These are phyloP conservation scores for Dactylellina sp. DNA, from an alignment of 2,329 filamentous ascomycete genomes.

Conservation along the genomic window DNA sequence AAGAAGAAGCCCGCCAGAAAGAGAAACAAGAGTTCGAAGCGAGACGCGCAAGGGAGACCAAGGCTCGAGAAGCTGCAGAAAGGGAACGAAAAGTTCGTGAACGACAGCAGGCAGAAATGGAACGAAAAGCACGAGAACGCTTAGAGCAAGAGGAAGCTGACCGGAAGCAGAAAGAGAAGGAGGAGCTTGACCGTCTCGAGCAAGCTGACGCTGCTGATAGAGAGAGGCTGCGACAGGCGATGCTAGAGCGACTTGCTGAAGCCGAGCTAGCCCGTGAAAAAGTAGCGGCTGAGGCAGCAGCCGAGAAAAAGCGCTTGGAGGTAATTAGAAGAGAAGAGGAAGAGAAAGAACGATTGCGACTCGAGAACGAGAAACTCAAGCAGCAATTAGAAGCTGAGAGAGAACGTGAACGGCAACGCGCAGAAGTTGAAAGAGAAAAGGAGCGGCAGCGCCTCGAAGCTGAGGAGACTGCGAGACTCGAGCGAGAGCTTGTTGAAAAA, in stretches of 20 bases:
- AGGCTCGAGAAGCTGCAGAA: constrained; percentile 72
- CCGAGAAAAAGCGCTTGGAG: constrained; percentile 61
- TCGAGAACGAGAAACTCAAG: constrained; percentile 62
- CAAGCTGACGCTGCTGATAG: constrained; percentile 61
- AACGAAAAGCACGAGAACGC: constrained; percentile 85
- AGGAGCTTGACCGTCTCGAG: constrained; percentile 68
- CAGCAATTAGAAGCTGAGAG: constrained; percentile 62
- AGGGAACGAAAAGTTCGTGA: constrained; percentile 71
- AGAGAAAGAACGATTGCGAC: constrained; percentile 59
- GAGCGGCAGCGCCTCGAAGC: constrained; percentile 49
- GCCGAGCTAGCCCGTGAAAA: constrained; percentile 73
- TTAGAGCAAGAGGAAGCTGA: constrained; percentile 67
- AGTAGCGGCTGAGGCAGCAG: constrained; percentile 88
- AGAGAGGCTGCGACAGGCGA: constrained; percentile 40
- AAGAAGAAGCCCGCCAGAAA: constrained; percentile 24
- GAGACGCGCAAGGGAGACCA: constrained; percentile 38
- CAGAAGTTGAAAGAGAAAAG: constrained; percentile 61
- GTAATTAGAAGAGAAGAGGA: constrained; percentile 62
- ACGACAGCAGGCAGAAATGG: constrained; percentile 84
- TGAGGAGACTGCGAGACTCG: constrained; percentile 56
- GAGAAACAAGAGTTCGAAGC: constrained; percentile 42
- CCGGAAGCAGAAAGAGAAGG: constrained; percentile 64
- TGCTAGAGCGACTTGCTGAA: constrained; percentile 49
- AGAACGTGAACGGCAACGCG: constrained; percentile 60
- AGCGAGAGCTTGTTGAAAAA: constrained; percentile 57